Evolutionary conservation across 331 rosid species (phyloP).

Genomic region (Erythrophleum ivorense): DNA sequence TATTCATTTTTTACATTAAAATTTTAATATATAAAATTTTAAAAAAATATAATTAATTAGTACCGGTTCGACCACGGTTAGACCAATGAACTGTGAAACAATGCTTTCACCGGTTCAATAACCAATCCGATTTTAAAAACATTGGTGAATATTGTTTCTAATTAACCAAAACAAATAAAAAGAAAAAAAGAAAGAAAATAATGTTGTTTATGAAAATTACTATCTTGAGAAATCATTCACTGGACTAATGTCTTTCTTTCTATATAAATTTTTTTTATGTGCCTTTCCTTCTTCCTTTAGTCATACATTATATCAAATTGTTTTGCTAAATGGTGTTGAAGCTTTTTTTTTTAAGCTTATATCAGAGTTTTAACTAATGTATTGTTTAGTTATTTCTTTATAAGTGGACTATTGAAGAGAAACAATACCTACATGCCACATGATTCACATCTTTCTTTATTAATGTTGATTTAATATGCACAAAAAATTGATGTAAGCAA

Average conservation of each 20-base stretch:
- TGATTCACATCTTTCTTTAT: neutral
- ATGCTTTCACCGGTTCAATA: too few relatives aligned
- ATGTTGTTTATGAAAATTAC: neutral
- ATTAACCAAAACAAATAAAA: neutral
- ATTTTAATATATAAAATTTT: too few relatives aligned
- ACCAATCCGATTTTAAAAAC: too few relatives aligned
- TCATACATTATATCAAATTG: neutral
- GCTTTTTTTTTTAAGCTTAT: slow-evolving; percentile 26
- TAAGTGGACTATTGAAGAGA: neutral
- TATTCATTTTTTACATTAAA: too few relatives aligned
- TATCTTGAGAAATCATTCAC: slow-evolving; percentile 21
- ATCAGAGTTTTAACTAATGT: slow-evolving; percentile 29
- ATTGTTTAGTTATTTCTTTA: slow-evolving; percentile 27
- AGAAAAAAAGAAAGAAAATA: neutral
- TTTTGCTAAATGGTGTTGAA: neutral
- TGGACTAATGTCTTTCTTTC: neutral
- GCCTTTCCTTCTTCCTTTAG: neutral
- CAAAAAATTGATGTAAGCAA: slow-evolving; percentile 18
- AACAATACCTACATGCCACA: slow-evolving; percentile 18
- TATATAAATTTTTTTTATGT: neutral
- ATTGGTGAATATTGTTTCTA: slow-evolving; percentile 24
- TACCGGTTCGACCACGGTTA: too few relatives aligned
- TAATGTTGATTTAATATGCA: slow-evolving; percentile 15
- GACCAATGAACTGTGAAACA: too few relatives aligned
- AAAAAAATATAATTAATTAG: too few relatives aligned